Evolutionary conservation across 257 asterid species (phyloP).

Genomic region (Nicotiana sylvestris): DNA sequence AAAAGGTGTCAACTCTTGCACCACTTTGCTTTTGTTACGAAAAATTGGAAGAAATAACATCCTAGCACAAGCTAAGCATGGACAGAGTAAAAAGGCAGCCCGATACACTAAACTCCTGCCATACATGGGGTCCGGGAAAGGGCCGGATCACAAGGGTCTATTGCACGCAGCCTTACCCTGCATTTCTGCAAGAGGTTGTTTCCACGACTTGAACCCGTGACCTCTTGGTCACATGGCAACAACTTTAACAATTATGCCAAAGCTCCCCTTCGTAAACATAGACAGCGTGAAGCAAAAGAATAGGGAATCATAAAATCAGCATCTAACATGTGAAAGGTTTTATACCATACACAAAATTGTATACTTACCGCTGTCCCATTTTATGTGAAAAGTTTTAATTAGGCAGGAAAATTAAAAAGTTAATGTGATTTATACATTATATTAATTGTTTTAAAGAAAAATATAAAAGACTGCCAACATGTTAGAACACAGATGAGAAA

Average conservation of each 20-base stretch:
- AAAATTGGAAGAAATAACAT: not conserved
- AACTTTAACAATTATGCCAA: no score
- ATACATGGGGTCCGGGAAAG: no score
- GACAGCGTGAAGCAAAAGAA: not conserved
- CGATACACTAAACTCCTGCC: no score
- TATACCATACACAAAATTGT: not conserved
- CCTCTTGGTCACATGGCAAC: no score
- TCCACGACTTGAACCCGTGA: no score
- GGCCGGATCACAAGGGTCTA: no score
- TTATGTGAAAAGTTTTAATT: not conserved
- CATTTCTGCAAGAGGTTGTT: no score
- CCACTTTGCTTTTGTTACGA: not conserved
- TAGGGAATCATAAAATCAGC: not conserved
- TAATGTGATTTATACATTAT: not conserved
- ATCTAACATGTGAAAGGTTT: not conserved
- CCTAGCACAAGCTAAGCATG: not conserved
- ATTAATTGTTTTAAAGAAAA: not conserved
- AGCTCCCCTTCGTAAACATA: no score
- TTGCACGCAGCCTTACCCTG: no score
- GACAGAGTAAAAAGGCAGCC: no score
- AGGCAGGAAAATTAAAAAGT: not conserved
- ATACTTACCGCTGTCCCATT: not conserved
- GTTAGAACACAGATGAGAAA: no score
- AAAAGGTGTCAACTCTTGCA: not conserved
- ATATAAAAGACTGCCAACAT: no score